Evolutionary conservation across 805 yeast genomes (phyloP), one percentile per base, ranked within the genome.

Genomic region (Metschnikowia vanudenii): DNA sequence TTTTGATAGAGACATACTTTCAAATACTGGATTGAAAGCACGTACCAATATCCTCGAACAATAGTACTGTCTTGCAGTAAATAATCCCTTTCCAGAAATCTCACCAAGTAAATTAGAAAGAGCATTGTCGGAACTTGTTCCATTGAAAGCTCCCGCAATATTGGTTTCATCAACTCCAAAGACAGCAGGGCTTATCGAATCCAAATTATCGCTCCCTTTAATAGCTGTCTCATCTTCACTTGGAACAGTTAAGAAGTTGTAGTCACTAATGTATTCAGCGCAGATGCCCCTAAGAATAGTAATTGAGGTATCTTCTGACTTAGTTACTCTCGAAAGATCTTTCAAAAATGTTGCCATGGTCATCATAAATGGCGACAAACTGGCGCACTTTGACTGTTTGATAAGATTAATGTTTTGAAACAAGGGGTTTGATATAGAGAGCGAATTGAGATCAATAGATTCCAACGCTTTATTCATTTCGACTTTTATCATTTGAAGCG

Each of bases 391-490:
- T n/a, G 53, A 20, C 8, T 35, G 28, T 3, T 34, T 30, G 16
- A 62, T 49, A 33, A 73, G 60, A 39, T 68, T 71, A 1, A 75
- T 62, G 44, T 69, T 74, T 11, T 68, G 64, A 20, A 66, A 74
- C 39, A 81, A 56, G 1, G 80, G 71, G 53, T 78, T 79, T 0
- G 80, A 75, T 20, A 79, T 56, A 0, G 82, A 58, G 17, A 80
- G 49, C 34, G 69, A 60, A 12, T 39, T 29, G 24, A 53, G 49
- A 34, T 55, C 59, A 11, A 52, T 39, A 7, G 38, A 30, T 2
- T 33, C 34, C 9, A 50, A 22, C 4, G 64, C 56, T 1, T 28
- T 22, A 10, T 22, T 18, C 18, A 66, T 42, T 7, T 29, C 37
- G 3, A 58, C 56, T 0, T 58, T 53, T 1, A 80, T 57, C n/a